Base-by-base conservation (phyloP, 345 rosid species). In the Corchorus capsularis region DNA sequence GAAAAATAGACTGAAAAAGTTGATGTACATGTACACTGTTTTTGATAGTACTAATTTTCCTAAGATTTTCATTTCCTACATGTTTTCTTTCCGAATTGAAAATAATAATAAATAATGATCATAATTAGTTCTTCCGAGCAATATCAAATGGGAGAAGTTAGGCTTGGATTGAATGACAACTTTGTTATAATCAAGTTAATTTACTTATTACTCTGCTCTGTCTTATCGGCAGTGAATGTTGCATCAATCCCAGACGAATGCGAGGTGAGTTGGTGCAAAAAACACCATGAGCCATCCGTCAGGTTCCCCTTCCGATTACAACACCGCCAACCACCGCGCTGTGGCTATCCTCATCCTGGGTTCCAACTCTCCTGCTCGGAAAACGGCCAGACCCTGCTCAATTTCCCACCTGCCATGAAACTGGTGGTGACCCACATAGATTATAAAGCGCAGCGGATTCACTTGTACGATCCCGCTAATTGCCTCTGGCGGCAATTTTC, bases 311-410 rank as follows among this genome's bases (percentile, higher is more conserved):
- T 75, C 63, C 41, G 64, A 14, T 47, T 75, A 41, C 14, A 75
- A 65, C 56, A 13, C n/a, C 62, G 6, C 12, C 78, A 75, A n/a
- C 55, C 78, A 4, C 55, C 49, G 13, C 62, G 39, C 64, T 66
- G 78, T 49, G 65, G 78, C 20, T 75, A 72, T 20, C 39, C 63
- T 60, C 43, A 74, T n/a, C 69, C 69, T 2, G 64, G 78, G 43
- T 75, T 75, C 19, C 63, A 54, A 27, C 72, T 75, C 3, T 65
- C 65, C 46, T 75, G 78, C 65, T 49, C 63, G 2, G 72, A 75
- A 54, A 37, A 43, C 14, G 66, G 66, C 2, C 46, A 75, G 27
- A 75, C 63, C 22, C 0, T 55, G 52, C 53, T 75, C 43, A 34
- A 66, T n/a, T 43, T 75, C 5, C 73, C 78, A 41, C 63, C 39